A percentile compares a stretch with the other conserved stretches of the same genome.
Evolutionary conservation across 768 basidiomycete genomes (phyloP).

Genomic region (Lactarius pseudohatsudake): DNA sequence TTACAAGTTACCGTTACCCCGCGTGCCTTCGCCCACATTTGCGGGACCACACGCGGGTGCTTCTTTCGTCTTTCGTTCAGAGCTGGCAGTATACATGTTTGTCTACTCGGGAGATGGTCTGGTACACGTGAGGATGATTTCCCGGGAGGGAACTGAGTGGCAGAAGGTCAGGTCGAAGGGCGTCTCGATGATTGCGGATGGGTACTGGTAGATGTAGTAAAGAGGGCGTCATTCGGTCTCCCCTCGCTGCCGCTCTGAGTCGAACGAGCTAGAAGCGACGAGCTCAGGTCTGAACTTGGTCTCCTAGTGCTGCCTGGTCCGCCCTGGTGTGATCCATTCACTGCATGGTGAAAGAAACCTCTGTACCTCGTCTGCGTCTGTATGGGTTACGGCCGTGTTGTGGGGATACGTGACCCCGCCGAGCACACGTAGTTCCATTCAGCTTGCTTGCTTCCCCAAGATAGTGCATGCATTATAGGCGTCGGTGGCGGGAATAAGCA

Average conservation of each 20-base stretch:
- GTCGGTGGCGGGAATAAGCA: constrained; percentile 42
- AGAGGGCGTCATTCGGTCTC: constrained; percentile 33
- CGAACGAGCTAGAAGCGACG: constrained; percentile 30
- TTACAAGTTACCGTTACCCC: constrained; percentile 32
- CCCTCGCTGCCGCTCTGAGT: neutral
- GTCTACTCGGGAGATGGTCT: constrained; percentile 52
- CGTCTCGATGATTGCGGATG: constrained; percentile 39
- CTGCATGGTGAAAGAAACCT: neutral
- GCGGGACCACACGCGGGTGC: constrained; percentile 23
- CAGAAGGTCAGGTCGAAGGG: constrained; percentile 51
- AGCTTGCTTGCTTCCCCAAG: constrained; percentile 41
- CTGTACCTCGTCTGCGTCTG: constrained; percentile 42
- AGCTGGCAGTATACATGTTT: constrained; percentile 40
- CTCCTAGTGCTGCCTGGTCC: constrained; percentile 40
- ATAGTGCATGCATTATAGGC: constrained; percentile 39
- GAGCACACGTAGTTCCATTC: constrained; percentile 42
- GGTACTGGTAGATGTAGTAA: too few species aligned
- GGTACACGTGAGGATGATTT: constrained; percentile 46
- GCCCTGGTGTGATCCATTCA: neutral
- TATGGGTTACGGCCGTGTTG: constrained; percentile 54
- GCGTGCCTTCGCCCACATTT: too few species aligned
- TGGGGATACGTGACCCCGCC: constrained; percentile 47
- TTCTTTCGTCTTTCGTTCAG: constrained; percentile 50
- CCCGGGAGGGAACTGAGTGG: constrained; percentile 38
- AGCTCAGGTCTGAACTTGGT: constrained; percentile 40